Conservation (phyloP, 148 eudicot genomes). For the Polygonum maritimum region DNA sequence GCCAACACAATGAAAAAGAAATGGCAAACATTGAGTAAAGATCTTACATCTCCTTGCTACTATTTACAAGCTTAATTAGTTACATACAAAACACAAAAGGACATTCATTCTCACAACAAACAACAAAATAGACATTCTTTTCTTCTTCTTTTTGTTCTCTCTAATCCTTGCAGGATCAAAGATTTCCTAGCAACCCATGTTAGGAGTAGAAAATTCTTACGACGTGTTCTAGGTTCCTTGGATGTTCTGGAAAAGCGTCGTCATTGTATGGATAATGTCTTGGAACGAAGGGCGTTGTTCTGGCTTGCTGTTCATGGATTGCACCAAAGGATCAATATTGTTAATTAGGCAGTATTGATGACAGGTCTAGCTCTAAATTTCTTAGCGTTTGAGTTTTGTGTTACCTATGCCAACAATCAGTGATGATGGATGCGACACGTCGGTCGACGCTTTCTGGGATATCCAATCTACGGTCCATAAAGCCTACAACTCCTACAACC, state of each 20-base stretch:
- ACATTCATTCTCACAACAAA: not conserved
- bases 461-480: conserved; percentile 73
- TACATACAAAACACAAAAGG: not conserved
- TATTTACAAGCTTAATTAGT: not conserved
- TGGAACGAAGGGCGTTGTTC: conserved; percentile 63
- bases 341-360: not conserved
- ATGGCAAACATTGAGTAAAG: not conserved
- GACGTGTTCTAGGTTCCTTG: not conserved
- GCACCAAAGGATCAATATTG: not conserved
- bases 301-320: conserved; percentile 38
- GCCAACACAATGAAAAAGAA: not conserved
- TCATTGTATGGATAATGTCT: conserved; percentile 49
- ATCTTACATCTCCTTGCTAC: not conserved
- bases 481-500: conserved; percentile 89
- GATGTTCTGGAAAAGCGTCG: conserved; percentile 27
- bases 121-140: not conserved
- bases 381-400: conserved; percentile 6
- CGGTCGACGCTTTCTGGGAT: conserved; percentile 61
- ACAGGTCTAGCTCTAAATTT: not conserved
- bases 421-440: conserved; percentile 45
- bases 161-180: not conserved
- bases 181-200: not conserved
- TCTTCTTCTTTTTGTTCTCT: not conserved
- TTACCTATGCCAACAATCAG: conserved; percentile 76
- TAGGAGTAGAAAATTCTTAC: not conserved